Base-by-base conservation (phyloP, 148 eudicot species). In the Vaccinium macrocarpon region DNA sequence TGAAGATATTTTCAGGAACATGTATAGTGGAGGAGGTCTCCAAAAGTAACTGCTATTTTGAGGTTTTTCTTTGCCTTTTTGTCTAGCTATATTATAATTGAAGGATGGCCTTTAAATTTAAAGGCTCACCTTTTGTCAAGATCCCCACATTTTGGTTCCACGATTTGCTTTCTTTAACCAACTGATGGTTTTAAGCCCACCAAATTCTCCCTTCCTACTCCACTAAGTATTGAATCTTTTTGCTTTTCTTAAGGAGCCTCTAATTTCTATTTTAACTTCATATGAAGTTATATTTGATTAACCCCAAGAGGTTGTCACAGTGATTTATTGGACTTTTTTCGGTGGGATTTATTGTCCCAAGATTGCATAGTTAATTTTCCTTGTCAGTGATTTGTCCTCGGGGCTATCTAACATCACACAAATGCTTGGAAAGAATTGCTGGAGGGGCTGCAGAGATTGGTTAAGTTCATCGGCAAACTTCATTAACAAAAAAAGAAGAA, bases 111-210 rank as follows among this genome's bases (percentile, higher is more conserved):
- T 11, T 7, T 27, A 66, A 25, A 66, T 10, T 62, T 66, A 25
- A 66, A 66, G 72, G 35, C 4, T 66, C n/a, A 1, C 29, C 16
- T 29, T 27, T 66, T 62, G n/a, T 25, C 68, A n/a, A 62, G 68
- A 62, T 62, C 68, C 68, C 68, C 68, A 62, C 68, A 66, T 23
- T 27, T 23, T 66, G 72, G 72, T 66, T 25, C 35, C 27, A 48
- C 8, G 38, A 7, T 9, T 16, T 16, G 42, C 76, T 35, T 29
- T 71, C 48, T 35, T 84, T 76, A 70, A 71, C 74, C 77, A 88
- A 75, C 49, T 38, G n/a, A 80, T 71, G 32, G 61, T 78, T 21
- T 70, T 71, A 71, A 80, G 73, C 76, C 53, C 52, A 75, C 46
- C 57, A 49, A 78, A 78, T 49, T 29, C 35, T 1, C 52, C 78